Evolutionary conservation across 2,329 filamentous ascomycete species (phyloP).

Genomic region (Boeremia lycopersici): DNA sequence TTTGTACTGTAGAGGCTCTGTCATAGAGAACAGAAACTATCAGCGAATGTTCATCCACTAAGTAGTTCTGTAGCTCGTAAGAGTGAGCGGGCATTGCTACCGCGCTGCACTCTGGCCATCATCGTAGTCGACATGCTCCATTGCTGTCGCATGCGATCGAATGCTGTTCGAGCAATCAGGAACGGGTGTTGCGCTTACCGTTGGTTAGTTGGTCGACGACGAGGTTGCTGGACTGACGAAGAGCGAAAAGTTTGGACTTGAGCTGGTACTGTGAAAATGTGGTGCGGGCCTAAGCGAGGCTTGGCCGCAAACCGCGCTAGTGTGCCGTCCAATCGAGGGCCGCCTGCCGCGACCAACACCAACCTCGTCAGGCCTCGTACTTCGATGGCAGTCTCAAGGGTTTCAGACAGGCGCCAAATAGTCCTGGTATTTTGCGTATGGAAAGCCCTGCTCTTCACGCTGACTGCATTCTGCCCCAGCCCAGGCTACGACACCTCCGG

Average conservation of each 20-base stretch:
- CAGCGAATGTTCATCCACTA: slow-evolving; percentile 81
- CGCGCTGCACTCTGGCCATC: slow-evolving; percentile 48
- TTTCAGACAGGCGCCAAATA: slow-evolving; percentile 14
- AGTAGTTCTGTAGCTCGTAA: slow-evolving; percentile 54
- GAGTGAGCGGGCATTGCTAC: slow-evolving; percentile 46
- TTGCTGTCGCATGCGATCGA: slow-evolving; percentile 38
- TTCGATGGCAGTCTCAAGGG: slow-evolving; percentile 2
- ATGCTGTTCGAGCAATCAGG: slow-evolving; percentile 40
- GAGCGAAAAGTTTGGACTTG: slow-evolving; percentile 21
- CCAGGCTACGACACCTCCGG: slow-evolving; percentile 81
- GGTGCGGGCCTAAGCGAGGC: slow-evolving; percentile 28
- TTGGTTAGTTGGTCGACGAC: slow-evolving; percentile 44
- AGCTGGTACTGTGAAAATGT: slow-evolving; percentile 23
- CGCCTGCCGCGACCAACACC: slow-evolving; percentile 5
- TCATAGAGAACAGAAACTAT: slow-evolving; percentile 99
- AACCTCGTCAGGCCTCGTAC: slow-evolving; percentile 1
- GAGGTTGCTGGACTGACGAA: slow-evolving; percentile 38
- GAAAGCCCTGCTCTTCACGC: slow-evolving; percentile 69
- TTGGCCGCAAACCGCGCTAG: slow-evolving; percentile 21
- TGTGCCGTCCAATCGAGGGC: slow-evolving; percentile 18
- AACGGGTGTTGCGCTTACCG: slow-evolving; percentile 45
- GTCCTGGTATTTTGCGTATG: slow-evolving; percentile 61
- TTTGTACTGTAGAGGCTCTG: slow-evolving; percentile 72
- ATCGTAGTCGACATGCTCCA: slow-evolving; percentile 41
- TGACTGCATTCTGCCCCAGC: slow-evolving; percentile 64